These are phyloP conservation scores for Salvia splendens DNA, from an alignment of 257 asterid species.

Conservation along the genomic window DNA sequence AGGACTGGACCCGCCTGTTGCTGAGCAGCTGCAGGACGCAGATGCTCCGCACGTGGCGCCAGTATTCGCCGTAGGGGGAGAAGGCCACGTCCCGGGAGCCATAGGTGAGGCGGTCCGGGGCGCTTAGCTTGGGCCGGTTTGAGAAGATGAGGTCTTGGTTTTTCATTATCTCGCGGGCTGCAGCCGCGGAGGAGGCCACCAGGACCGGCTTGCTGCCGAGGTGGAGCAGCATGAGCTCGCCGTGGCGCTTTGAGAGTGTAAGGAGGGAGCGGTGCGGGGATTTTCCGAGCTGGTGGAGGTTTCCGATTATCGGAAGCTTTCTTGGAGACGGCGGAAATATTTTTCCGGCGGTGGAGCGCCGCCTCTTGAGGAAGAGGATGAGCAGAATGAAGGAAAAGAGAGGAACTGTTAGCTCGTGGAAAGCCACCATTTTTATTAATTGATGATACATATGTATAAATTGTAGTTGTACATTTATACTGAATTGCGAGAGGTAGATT, in stretches of 20 bases:
- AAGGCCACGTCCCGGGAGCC: too few relatives aligned
- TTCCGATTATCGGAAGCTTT: not conserved
- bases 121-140: too few relatives aligned
- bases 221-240: constrained; percentile 2
- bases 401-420: not conserved
- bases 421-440: not conserved
- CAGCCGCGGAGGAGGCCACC: not conserved
- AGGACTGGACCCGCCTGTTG: too few relatives aligned
- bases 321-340: not conserved
- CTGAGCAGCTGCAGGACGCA: too few relatives aligned
- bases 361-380: not conserved
- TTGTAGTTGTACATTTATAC: too few relatives aligned
- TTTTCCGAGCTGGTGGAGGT: not conserved
- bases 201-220: not conserved
- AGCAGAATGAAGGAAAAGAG: not conserved
- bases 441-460: too few relatives aligned
- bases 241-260: not conserved
- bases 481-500: too few relatives aligned
- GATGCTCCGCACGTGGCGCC: too few relatives aligned
- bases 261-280: too few relatives aligned
- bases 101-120: too few relatives aligned
- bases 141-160: too few relatives aligned
- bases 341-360: not conserved
- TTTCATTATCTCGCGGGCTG: not conserved
- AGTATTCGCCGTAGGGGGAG: too few relatives aligned